phyloP scores from a whole-genome alignment of 257 asterid genomes.

The Salvia rosmarinus region DNA sequence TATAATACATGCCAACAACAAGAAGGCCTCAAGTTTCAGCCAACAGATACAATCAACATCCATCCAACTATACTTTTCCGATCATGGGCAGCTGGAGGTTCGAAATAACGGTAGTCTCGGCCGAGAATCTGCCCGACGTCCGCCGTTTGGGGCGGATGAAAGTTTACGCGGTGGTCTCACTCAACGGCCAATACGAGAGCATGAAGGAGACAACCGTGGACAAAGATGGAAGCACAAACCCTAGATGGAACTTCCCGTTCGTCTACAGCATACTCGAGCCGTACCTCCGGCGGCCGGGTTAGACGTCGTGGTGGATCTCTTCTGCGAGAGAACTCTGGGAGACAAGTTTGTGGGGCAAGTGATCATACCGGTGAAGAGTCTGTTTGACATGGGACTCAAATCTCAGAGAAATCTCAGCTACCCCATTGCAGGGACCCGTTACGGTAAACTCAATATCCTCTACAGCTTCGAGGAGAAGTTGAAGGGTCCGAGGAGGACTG shows the following conservation, averaged over 20 bases:
- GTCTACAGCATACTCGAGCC: neutral
- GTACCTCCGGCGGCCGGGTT: neutral
- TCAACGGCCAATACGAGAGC: too few species aligned
- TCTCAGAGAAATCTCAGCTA: neutral
- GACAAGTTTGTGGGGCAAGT: neutral
- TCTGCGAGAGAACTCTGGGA: neutral
- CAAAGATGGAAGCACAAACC: too few species aligned
- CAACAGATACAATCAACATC: too few species aligned
- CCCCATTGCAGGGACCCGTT: neutral
- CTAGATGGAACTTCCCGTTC: constrained; percentile 4
- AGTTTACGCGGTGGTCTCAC: neutral
- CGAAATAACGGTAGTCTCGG: neutral
- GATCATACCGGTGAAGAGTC: neutral
- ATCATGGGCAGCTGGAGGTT: neutral
- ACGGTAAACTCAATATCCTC: neutral
- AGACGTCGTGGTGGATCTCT: neutral
- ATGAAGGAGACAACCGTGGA: too few species aligned
- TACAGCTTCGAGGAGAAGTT: neutral
- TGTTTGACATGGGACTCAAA: neutral
- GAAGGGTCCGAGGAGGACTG: too few species aligned
- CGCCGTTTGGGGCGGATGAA: neutral
- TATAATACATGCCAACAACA: too few species aligned
- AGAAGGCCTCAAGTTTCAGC: too few species aligned
- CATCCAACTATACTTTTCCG: too few species aligned
- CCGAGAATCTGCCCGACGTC: neutral